Conservation (phyloP, 139 green algal species). For the Picochlorum costavermella region DNA sequence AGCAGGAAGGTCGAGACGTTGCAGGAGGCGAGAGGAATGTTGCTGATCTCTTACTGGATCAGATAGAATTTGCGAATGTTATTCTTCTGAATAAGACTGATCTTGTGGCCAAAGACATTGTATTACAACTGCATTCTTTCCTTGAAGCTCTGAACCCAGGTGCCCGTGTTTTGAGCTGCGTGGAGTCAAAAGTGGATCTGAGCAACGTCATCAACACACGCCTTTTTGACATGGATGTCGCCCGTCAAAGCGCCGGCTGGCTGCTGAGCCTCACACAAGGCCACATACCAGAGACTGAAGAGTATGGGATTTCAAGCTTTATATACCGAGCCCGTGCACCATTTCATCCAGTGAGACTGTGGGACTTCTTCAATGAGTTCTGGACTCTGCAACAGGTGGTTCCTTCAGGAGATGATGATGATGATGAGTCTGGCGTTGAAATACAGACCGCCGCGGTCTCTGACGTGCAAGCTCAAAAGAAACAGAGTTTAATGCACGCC, state of each 20-base stretch:
- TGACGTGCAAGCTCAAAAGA: neutral
- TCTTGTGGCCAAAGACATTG: constrained; percentile 12
- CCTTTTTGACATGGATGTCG: constrained; percentile 54
- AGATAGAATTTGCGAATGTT: constrained; percentile 76
- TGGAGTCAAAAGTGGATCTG: constrained; percentile 13
- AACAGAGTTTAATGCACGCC: neutral
- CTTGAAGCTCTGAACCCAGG: constrained; percentile 46
- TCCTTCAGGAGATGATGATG: constrained; percentile 31
- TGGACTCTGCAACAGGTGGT: constrained; percentile 51
- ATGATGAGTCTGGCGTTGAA: constrained; percentile 1
- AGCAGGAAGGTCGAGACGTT: constrained; percentile 16
- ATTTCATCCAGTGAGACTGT: constrained; percentile 67
- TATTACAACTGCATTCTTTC: constrained; percentile 17
- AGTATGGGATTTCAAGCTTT: constrained; percentile 63
- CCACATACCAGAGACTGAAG: constrained; percentile 39
- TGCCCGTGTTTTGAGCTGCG: constrained; percentile 30
- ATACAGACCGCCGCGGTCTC: constrained; percentile 4
- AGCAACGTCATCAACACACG: constrained; percentile 40
- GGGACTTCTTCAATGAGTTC: constrained; percentile 33
- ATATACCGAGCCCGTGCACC: constrained; percentile 41
- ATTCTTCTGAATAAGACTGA: constrained; percentile 74
- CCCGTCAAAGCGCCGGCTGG: constrained; percentile 52
- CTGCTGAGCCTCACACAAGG: constrained; percentile 32
- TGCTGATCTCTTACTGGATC: constrained; percentile 61
- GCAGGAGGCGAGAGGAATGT: constrained; percentile 48